Evolutionary conservation across 306 rosid genomes (phyloP).

Genomic region (Fagus crenata): DNA sequence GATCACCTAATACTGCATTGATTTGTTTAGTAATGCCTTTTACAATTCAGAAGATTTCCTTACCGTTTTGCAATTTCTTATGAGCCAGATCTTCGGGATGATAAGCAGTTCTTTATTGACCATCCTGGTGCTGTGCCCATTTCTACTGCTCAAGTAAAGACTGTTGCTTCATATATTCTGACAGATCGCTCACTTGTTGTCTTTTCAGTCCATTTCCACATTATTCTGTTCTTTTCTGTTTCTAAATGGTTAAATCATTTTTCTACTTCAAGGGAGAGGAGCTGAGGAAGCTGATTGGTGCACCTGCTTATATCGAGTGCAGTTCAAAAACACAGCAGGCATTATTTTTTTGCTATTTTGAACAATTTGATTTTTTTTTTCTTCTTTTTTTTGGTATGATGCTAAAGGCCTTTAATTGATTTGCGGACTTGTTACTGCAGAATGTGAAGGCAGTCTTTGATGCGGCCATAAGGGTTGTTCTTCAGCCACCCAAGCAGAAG

Average conservation of each 20-base stretch:
- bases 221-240: neutral
- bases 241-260: neutral
- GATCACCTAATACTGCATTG: neutral
- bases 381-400: neutral
- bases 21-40: neutral
- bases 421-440: constrained; percentile 44
- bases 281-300: constrained; percentile 85
- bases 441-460: constrained; percentile 94
- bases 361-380: neutral
- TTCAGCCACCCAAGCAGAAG: constrained; percentile 99
- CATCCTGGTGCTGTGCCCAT: constrained; percentile 99
- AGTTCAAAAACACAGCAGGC: constrained; percentile 97
- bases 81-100: constrained; percentile 93
- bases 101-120: constrained; percentile 84
- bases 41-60: constrained; percentile 10
- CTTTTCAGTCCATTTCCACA: neutral
- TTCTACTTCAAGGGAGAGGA: constrained; percentile 78
- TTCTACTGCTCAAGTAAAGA: constrained; percentile 71
- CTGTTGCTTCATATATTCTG: constrained; percentile 14
- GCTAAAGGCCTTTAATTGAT: constrained; percentile 8
- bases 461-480: constrained; percentile 96
- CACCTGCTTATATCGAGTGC: constrained; percentile 96
- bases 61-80: constrained; percentile 27
- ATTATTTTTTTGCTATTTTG: neutral
- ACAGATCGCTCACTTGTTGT: neutral